Evolutionary conservation across 2,329 filamentous ascomycete species (phyloP).

Genomic region (Fusarium caatingaense): DNA sequence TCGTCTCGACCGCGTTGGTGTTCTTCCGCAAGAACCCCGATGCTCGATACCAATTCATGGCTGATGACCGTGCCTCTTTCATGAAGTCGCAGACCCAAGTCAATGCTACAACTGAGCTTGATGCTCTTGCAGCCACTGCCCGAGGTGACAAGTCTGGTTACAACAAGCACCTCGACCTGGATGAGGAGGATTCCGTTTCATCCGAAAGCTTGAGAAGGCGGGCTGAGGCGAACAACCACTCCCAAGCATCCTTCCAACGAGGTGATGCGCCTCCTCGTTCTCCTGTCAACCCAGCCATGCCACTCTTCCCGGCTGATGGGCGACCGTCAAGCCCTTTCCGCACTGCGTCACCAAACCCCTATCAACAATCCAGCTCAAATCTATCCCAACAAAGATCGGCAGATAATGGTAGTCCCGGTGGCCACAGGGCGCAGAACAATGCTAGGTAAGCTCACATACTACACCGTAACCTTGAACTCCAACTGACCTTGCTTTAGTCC

Average conservation of each 20-base stretch:
- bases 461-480: neutral
- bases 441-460: conserved; percentile 49
- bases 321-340: conserved; percentile 53
- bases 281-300: conserved; percentile 57
- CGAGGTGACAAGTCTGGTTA: conserved; percentile 78
- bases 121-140: conserved; percentile 88
- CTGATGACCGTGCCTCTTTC: conserved; percentile 93
- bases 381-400: conserved; percentile 49
- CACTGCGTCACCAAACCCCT: conserved; percentile 52
- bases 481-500: conserved; percentile 50
- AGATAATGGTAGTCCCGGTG: conserved; percentile 51
- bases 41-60: conserved; percentile 95
- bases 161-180: conserved; percentile 58
- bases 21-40: conserved; percentile 95
- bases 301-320: conserved; percentile 55
- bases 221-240: conserved; percentile 48
- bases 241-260: conserved; percentile 49
- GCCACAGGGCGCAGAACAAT: conserved; percentile 53
- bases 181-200: conserved; percentile 57
- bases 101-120: conserved; percentile 81
- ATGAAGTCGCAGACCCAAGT: conserved; percentile 95
- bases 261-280: conserved; percentile 50
- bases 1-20: conserved; percentile 70
- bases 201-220: conserved; percentile 55
- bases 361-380: conserved; percentile 47